These are phyloP conservation scores for Anacardium occidentale DNA, from an alignment of 345 rosid genomes.

Conservation along the genomic window DNA sequence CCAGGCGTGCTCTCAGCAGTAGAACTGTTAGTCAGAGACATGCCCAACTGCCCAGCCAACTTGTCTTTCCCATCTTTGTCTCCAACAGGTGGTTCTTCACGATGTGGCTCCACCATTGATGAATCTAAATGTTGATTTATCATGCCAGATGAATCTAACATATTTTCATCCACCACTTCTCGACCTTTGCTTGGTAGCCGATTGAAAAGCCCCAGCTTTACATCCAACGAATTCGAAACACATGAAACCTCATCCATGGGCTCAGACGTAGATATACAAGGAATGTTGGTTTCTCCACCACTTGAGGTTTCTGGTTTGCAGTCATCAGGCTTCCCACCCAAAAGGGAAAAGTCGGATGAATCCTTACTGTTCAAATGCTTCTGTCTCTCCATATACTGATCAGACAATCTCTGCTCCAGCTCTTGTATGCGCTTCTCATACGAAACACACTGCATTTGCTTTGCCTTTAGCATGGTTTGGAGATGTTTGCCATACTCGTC, in stretches of 20 bases:
- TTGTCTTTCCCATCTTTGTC: conserved; percentile 70
- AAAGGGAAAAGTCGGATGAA: conserved; percentile 40
- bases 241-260: conserved; percentile 98
- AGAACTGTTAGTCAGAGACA: conserved; percentile 77
- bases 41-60: conserved; percentile 50
- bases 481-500: conserved; percentile 78
- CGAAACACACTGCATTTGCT: conserved; percentile 70
- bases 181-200: conserved; percentile 69
- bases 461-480: conserved; percentile 70
- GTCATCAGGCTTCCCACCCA: conserved; percentile 37
- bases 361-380: conserved; percentile 49
- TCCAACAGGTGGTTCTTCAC: conserved; percentile 45
- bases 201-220: conserved; percentile 49
- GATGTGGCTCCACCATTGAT: conserved; percentile 78
- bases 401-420: conserved; percentile 79
- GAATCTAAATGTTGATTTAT: conserved; percentile 72
- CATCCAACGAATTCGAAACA: conserved; percentile 58
- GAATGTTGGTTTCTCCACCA: conserved; percentile 46
- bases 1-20: conserved; percentile 82
- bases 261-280: conserved; percentile 55
- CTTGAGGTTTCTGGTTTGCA: conserved; percentile 47
- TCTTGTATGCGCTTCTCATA: conserved; percentile 96
- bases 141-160: conserved; percentile 87
- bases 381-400: conserved; percentile 61
- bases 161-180: conserved; percentile 92